Conservation (phyloP, 176 grass and related monocot species). For the Tillandsia leiboldiana region DNA sequence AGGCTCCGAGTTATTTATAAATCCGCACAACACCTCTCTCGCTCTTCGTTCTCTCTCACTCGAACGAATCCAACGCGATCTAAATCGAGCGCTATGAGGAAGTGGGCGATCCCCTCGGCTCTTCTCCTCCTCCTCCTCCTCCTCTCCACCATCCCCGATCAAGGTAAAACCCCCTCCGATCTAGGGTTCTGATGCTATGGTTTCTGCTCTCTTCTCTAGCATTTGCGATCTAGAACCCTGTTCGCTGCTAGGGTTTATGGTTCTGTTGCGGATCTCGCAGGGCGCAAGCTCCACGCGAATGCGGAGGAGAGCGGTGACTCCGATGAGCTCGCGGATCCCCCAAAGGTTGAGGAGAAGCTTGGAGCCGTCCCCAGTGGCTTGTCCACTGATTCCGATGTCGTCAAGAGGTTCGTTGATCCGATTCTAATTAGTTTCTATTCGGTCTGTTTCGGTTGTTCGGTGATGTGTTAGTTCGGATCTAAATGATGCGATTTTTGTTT, state of each 20-base stretch:
- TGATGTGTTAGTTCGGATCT: not conserved
- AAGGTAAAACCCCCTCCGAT: slow-evolving; percentile 27
- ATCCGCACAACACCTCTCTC: not conserved
- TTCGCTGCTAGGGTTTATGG: not conserved
- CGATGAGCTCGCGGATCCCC: slow-evolving; percentile 58
- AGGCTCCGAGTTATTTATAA: not conserved
- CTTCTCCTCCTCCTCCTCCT: slow-evolving; percentile 72
- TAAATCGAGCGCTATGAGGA: slow-evolving; percentile 45
- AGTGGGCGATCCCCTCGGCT: slow-evolving; percentile 61
- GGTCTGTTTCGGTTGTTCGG: slow-evolving; percentile 4
- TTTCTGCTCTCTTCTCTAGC: not conserved
- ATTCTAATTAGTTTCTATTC: not conserved
- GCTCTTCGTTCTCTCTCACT: slow-evolving; percentile 12
- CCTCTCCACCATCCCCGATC: slow-evolving; percentile 64
- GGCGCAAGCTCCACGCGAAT: slow-evolving; percentile 71
- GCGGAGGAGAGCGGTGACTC: slow-evolving; percentile 61
- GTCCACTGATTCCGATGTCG: slow-evolving; percentile 82
- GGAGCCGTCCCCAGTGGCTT: slow-evolving; percentile 72
- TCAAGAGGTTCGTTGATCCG: slow-evolving; percentile 33
- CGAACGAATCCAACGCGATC: slow-evolving; percentile 4
- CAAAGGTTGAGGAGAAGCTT: slow-evolving; percentile 90
- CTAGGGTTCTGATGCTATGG: not conserved
- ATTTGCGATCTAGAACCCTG: not conserved
- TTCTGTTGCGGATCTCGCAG: slow-evolving; percentile 27
- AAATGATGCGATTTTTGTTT: slow-evolving; percentile 10